Evolutionary conservation across 257 asterid species (phyloP), one percentile per base, ranked within the genome.

Genomic region (Ophiorrhiza pumila): DNA sequence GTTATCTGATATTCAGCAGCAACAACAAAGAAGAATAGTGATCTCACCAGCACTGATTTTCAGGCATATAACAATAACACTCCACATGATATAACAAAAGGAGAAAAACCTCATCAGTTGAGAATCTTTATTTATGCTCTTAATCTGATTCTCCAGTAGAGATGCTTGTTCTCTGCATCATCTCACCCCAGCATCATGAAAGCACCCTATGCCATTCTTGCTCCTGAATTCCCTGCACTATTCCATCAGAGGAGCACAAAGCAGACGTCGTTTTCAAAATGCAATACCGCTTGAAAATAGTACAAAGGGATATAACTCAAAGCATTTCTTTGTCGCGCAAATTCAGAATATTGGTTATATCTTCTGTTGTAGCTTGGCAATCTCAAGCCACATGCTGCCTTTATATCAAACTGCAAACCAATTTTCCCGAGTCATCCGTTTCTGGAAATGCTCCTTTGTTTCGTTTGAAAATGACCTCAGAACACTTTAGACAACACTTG

Each of bases 211-310:
- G 42, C 72, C 46, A 68, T 49, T 68, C 32, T 29, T 23, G 41
- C 72, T 3, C 46, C 46, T 18, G 15, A 43, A 13, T 43, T 32
- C 46, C 34, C 25, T 20, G 20, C 10, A 18, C 39, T 68, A 49
- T 66, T 66, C 58, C 37, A 43, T 45, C 71, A 66, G 46, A 58
- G 42, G 42, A 25, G 27, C 41, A 45, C 27, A 45, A 66, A 39
- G 71, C 14, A 29, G 23, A 29, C 2, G 42, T 29, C 39, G 45
- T 65, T 4, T 65, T 8, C 17, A 0, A 66, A 66, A 32, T 66
- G 57, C 42, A 45, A 15, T 27, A 15, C 15, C 41, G 58, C 4
- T 17, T 17, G 7, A 41, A 27, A 47, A 39, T 23, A 5, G n/a
- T 8, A 37, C n/a, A 65, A 10, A 66, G 25, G 34, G 34, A 2